phyloP scores from a whole-genome alignment of 2,329 filamentous ascomycete species.

The Curvularia lunata region DNA sequence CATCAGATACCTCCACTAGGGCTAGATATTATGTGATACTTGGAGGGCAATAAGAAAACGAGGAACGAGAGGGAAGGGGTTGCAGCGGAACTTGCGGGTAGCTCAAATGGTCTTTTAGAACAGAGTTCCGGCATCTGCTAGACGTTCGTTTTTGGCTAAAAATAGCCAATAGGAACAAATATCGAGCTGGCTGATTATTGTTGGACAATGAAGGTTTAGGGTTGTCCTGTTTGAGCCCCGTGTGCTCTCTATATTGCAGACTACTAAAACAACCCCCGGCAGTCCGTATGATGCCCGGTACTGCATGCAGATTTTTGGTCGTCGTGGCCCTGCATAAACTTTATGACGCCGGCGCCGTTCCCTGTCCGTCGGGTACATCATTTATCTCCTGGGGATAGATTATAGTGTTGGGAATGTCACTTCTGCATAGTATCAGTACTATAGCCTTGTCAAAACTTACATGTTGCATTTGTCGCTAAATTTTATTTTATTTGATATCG shows the following conservation, averaged over 20 bases:
- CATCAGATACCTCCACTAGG: too few species aligned
- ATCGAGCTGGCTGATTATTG: not conserved
- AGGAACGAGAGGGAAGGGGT: not conserved
- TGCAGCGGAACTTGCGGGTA: not conserved
- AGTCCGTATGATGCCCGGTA: not conserved
- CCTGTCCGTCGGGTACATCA: not conserved
- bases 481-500: not conserved
- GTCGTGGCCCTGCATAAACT: slow-evolving; percentile 1
- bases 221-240: not conserved
- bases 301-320: not conserved
- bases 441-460: not conserved
- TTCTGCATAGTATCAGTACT: not conserved
- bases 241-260: not conserved
- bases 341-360: not conserved
- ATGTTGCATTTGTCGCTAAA: not conserved
- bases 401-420: not conserved
- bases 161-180: not conserved
- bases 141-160: not conserved
- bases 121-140: not conserved
- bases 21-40: not conserved
- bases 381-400: not conserved
- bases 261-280: not conserved
- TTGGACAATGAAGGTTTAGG: not conserved
- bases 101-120: not conserved
- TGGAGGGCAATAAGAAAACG: not conserved